Conservation (phyloP, 2,329 filamentous ascomycete genomes). For the Penicillium aurantiogriseum region DNA sequence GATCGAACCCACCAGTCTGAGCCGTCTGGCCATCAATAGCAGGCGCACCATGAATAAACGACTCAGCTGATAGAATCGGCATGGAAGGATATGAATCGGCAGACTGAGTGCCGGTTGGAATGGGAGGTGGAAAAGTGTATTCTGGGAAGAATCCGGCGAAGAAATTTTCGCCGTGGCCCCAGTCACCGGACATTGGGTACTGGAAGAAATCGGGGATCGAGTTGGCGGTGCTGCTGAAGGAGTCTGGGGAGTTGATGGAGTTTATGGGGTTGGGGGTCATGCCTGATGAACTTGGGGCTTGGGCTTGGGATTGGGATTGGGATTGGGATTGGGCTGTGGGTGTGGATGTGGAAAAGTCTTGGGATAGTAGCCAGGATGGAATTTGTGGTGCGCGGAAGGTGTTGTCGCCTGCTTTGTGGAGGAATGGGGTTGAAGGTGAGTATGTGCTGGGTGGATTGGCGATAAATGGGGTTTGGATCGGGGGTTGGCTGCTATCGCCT, state of each 20-base stretch:
- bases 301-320: neutral
- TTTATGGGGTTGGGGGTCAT: constrained; percentile 9
- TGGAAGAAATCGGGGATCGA: constrained; percentile 70
- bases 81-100: constrained; percentile 4
- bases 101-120: neutral
- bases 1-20: neutral
- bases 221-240: constrained; percentile 22
- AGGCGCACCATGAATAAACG: constrained; percentile 15
- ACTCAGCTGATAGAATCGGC: constrained; percentile 20
- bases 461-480: neutral
- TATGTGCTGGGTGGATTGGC: neutral
- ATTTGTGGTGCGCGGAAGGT: neutral
- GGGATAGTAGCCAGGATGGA: constrained; percentile 14
- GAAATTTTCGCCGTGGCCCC: constrained; percentile 53
- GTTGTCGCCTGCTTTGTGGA: constrained; percentile 2
- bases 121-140: neutral
- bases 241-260: constrained; percentile 25
- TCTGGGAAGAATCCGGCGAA: constrained; percentile 27
- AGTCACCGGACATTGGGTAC: constrained; percentile 86
- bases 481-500: constrained; percentile 4
- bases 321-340: neutral
- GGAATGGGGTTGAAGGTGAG: neutral
- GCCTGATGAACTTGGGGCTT: neutral
- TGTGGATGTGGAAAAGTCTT: constrained; percentile 5
- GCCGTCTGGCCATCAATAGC: neutral